Conservation (phyloP, 1,284 basidiomycete genomes). For the Baeospora myosura region DNA sequence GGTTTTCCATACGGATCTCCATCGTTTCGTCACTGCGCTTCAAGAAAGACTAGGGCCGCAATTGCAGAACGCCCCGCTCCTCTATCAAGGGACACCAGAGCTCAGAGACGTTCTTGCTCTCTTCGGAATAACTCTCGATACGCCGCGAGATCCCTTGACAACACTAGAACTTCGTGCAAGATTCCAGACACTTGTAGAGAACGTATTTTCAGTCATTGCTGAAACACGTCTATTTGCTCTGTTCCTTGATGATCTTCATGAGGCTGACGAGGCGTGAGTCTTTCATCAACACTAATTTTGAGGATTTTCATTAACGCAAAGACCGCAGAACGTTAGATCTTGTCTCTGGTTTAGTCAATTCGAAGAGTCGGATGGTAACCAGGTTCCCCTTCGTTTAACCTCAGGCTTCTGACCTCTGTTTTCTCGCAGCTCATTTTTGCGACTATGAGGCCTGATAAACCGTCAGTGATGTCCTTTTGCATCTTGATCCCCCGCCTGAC, state of each 20-base stretch:
- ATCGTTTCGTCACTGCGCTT: conserved; percentile 55
- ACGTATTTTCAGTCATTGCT: conserved; percentile 58
- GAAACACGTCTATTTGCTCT: conserved; percentile 61
- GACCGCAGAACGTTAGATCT: conserved; percentile 53
- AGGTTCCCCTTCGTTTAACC: not conserved
- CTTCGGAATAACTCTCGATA: conserved; percentile 45
- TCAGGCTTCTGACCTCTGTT: conserved; percentile 4
- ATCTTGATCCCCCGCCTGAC: too few species aligned
- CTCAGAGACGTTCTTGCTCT: conserved; percentile 51
- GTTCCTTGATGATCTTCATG: conserved; percentile 66
- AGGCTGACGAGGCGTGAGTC: conserved; percentile 60
- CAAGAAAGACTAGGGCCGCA: conserved; percentile 58
- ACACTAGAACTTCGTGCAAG: conserved; percentile 55
- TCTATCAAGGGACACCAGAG: conserved; percentile 64
- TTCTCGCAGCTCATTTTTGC: conserved; percentile 51
- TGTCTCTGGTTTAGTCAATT: conserved; percentile 54
- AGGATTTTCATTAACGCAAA: not conserved
- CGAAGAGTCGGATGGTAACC: conserved; percentile 54
- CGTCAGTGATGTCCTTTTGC: conserved; percentile 25
- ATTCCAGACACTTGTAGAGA: conserved; percentile 62
- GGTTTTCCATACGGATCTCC: conserved; percentile 62
- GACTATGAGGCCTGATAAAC: conserved; percentile 54
- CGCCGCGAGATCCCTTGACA: conserved; percentile 46
- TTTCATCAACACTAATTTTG: too few species aligned
- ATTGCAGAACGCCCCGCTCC: conserved; percentile 55